Percentiles rank a stretch among this genome's conserved stretches.
Conservation (phyloP, 768 basidiomycete species). For the Cytidiella melzeri region DNA sequence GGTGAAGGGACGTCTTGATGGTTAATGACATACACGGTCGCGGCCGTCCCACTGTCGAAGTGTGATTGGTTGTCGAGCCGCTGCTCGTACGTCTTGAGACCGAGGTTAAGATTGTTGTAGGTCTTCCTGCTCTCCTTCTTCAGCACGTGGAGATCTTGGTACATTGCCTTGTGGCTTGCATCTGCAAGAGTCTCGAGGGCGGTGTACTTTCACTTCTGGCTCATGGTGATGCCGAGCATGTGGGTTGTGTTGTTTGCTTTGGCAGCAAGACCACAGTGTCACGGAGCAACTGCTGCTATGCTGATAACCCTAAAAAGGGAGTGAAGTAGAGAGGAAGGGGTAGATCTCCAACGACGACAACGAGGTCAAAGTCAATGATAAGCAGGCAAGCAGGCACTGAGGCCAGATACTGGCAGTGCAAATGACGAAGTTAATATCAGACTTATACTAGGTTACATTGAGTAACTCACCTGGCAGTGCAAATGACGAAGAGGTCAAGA, state of each 20-base stretch:
- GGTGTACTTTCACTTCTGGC: slow-evolving; percentile 30
- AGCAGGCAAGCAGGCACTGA: too few species aligned
- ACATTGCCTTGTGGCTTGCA: slow-evolving; percentile 17
- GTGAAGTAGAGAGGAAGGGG: too few species aligned
- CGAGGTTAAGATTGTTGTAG: slow-evolving; percentile 34
- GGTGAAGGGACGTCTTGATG: neutral
- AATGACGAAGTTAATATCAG: too few species aligned
- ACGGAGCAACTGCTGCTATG: too few species aligned
- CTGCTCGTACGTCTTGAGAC: slow-evolving; percentile 33
- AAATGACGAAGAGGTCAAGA: too few species aligned
- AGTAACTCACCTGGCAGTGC: too few species aligned
- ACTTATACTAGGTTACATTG: too few species aligned
- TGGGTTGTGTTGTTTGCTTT: slow-evolving; percentile 33
- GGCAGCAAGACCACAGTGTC: slow-evolving; percentile 30
- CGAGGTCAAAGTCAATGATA: too few species aligned
- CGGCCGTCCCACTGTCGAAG: slow-evolving; percentile 32
- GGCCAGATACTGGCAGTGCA: too few species aligned
- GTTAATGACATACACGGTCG: slow-evolving; percentile 18
- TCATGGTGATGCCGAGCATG: slow-evolving; percentile 33
- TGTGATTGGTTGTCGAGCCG: slow-evolving; percentile 29
- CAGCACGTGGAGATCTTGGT: slow-evolving; percentile 19
- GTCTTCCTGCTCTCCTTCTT: slow-evolving; percentile 31
- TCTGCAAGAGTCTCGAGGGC: slow-evolving; percentile 1
- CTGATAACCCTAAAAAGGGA: too few species aligned
- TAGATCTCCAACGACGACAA: too few species aligned